Percentiles rank a stretch among this genome's conserved stretches.
phyloP scores from a whole-genome alignment of 2,329 filamentous ascomycete species.

The Nemania sp. region DNA sequence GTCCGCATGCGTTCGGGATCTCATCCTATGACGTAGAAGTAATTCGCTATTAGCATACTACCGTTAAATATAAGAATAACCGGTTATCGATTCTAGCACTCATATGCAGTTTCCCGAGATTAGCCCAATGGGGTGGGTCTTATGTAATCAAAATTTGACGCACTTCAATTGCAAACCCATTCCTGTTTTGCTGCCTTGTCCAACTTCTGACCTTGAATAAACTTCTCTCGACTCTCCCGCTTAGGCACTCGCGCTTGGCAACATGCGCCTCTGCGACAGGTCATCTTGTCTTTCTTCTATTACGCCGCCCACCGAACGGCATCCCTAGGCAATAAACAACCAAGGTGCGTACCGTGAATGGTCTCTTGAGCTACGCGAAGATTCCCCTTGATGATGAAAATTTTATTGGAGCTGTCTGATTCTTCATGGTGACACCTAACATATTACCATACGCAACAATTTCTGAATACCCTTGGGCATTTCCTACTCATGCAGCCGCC shows the following conservation, averaged over 20 bases:
- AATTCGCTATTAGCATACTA: neutral
- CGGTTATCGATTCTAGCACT: too few species aligned
- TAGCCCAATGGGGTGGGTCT: neutral
- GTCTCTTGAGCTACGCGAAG: neutral
- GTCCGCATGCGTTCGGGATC: too few species aligned
- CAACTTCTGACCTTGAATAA: too few species aligned
- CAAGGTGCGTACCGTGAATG: constrained; percentile 13
- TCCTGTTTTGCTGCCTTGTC: too few species aligned
- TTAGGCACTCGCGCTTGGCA: neutral
- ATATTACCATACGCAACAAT: constrained; percentile 62
- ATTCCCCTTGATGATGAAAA: constrained; percentile 47
- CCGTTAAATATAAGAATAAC: too few species aligned
- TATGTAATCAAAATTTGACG: neutral
- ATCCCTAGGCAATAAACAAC: neutral
- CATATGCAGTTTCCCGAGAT: too few species aligned
- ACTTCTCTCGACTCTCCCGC: neutral
- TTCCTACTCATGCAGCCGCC: neutral
- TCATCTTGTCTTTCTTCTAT: neutral
- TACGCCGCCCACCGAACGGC: constrained; percentile 3
- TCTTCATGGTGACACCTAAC: constrained; percentile 63
- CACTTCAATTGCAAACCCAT: too few species aligned
- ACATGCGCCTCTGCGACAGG: constrained; percentile 9
- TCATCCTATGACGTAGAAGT: neutral
- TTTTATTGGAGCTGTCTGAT: constrained; percentile 80
- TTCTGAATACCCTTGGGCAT: constrained; percentile 37